A percentile compares a stretch with the other conserved stretches of the same genome.
phyloP scores from a whole-genome alignment of 352 stramenopile genomes.

The Globisporangium uncinulatum region DNA sequence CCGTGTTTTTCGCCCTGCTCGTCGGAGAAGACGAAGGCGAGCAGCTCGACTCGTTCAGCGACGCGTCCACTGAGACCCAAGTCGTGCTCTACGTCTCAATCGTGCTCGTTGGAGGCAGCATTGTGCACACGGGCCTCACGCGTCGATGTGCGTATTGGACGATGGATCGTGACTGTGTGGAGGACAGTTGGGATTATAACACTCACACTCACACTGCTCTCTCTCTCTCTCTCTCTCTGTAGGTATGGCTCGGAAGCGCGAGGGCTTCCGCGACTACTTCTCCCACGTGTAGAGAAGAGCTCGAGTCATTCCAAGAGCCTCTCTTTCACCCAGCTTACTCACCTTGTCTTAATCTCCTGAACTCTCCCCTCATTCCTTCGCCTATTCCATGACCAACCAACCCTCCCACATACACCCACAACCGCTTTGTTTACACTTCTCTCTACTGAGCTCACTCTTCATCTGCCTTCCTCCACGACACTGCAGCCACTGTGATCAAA shows the following conservation, averaged over 20 bases:
- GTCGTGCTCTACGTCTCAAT: conserved; percentile 40
- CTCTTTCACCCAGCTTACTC: not conserved
- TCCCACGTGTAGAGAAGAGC: not conserved
- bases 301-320: too few relatives aligned
- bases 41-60: conserved; percentile 36
- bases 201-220: not conserved
- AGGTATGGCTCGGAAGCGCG: conserved; percentile 8
- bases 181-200: not conserved
- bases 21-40: conserved; percentile 51
- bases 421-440: conserved; percentile 1
- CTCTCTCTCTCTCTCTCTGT: not conserved
- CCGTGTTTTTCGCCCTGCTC: conserved; percentile 83
- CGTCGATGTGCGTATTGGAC: conserved; percentile 40
- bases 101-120: conserved; percentile 41
- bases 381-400: not conserved
- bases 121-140: conserved; percentile 67
- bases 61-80: conserved; percentile 55
- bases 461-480: not conserved
- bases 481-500: too few relatives aligned
- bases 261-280: conserved; percentile 11
- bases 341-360: too few relatives aligned
- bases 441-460: not conserved
- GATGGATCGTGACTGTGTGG: not conserved
- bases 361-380: too few relatives aligned
- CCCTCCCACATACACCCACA: not conserved